A percentile compares a stretch with the other conserved stretches of the same genome.
These are phyloP conservation scores for Protostelium mycophagum DNA, from an alignment of 78 protist genomes.

Conservation along the genomic window DNA sequence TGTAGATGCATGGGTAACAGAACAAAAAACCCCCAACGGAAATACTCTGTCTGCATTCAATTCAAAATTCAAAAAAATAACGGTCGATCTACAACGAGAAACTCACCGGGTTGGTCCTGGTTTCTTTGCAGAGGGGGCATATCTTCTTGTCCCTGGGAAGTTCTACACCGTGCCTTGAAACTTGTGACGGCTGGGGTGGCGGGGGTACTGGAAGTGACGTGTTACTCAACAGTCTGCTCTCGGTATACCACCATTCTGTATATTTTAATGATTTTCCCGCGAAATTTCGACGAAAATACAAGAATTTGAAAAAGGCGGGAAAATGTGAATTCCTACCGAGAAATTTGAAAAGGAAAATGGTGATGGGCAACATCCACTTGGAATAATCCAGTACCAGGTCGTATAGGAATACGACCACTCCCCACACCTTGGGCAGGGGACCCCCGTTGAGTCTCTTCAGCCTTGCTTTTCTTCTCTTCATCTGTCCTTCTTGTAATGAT, in stretches of 20 bases:
- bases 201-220: constrained; percentile 46
- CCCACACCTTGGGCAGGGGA: not conserved
- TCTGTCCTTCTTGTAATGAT: not conserved
- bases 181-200: constrained; percentile 44
- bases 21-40: constrained; percentile 55
- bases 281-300: constrained; percentile 35
- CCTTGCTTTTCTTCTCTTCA: not conserved
- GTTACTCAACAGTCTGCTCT: constrained; percentile 25
- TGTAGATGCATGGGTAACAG: constrained; percentile 51
- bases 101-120: constrained; percentile 31
- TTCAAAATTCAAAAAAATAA: too few species aligned
- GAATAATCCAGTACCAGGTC: constrained; percentile 1
- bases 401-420: not conserved
- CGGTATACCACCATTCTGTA: constrained; percentile 61
- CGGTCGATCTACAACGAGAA: too few species aligned
- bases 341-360: constrained; percentile 17
- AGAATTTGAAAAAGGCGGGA: constrained; percentile 33
- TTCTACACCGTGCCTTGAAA: constrained; percentile 33
- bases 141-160: constrained; percentile 32
- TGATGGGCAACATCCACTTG: constrained; percentile 32
- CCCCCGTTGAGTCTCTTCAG: not conserved
- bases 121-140: constrained; percentile 36
- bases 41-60: constrained; percentile 3
- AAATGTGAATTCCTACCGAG: constrained; percentile 21
- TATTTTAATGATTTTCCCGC: constrained; percentile 49